A percentile compares a stretch with the other conserved stretches of the same genome.
These are phyloP conservation scores for Albugo candida DNA, from an alignment of 352 stramenopile genomes.

Conservation along the genomic window DNA sequence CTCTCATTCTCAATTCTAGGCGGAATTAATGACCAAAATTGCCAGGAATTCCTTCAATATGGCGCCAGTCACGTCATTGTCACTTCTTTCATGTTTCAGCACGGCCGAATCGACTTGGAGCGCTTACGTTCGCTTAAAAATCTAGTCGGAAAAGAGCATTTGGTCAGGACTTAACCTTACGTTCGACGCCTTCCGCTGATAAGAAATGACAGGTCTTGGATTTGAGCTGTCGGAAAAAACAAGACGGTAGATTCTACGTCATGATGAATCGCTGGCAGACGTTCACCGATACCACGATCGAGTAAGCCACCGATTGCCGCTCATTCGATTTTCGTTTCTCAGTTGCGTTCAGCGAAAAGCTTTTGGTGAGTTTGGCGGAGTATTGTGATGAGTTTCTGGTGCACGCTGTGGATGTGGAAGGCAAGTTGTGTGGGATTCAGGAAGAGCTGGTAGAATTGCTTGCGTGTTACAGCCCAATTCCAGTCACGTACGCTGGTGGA, in stretches of 20 bases:
- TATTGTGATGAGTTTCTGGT: constrained; percentile 97
- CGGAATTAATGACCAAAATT: constrained; percentile 87
- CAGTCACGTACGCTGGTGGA: constrained; percentile 95
- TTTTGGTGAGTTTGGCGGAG: constrained; percentile 70
- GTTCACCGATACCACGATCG: constrained; percentile 86
- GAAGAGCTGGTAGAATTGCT: constrained; percentile 90
- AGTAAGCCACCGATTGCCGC: constrained; percentile 14
- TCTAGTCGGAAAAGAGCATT: constrained; percentile 52
- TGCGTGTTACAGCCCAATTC: constrained; percentile 81
- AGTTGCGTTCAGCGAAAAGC: constrained; percentile 25
- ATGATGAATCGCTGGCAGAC: constrained; percentile 95
- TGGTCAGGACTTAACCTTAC: constrained; percentile 14
- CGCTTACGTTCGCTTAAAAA: constrained; percentile 41
- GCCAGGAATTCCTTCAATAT: constrained; percentile 83
- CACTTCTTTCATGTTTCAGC: constrained; percentile 92
- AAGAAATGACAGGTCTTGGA: constrained; percentile 71
- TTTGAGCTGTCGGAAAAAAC: constrained; percentile 87
- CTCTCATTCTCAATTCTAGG: constrained; percentile 13
- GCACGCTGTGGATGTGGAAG: constrained; percentile 96
- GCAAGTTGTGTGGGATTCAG: constrained; percentile 88
- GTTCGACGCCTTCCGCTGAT: not conserved
- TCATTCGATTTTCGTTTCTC: constrained; percentile 1
- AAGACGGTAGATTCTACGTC: constrained; percentile 84
- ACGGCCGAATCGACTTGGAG: constrained; percentile 80
- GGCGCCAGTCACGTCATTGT: constrained; percentile 97